Evolutionary conservation across 257 asterid genomes (phyloP), one percentile per base, ranked within the genome.

Genomic region (Parsonsia alboflavescens): DNA sequence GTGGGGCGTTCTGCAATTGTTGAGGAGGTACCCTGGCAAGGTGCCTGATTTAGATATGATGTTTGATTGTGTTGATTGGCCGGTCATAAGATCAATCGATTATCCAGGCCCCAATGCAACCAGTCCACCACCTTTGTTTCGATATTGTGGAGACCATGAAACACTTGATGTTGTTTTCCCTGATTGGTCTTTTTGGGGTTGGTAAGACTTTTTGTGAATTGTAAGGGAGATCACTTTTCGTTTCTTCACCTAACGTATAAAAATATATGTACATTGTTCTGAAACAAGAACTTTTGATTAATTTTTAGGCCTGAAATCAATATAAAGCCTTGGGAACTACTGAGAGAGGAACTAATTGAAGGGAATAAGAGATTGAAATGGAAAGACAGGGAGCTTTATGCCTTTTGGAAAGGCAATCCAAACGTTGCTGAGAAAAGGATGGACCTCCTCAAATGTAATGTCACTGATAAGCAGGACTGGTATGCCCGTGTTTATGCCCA

Each of bases 351-450:
- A 22, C 50, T 94, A 30, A 77, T 59, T 65, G 80, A 84, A 74
- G 99, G 96, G 65, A 94, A 83, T 62, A 57, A 50, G 78, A 80
- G 81, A 85, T 80, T 52, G 2, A 74, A 26, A 58, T 94, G 99
- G 99, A 74, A 73, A 0, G 91, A 87, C 11, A 84, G 97, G 81
- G 97, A 90, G 70, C 93, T 94, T 6, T 77, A 85, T 78, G 97
- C 99, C 50, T 92, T 82, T 73, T 94, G 99, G 99, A 94, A 90
- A 57, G 99, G 97, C 42, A 89, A 88, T 78, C 96, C 92, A 0
- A 2, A 0, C 0, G 91, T 86, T 22, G 83, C 90, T 41, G 70
- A 67, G 17, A 83, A 85, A 8, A 85, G 99, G 85, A 77, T 42
- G 89, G 97, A 92, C 76, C 82, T 94, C 63, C 86, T 90, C 76